These are phyloP conservation scores for Calocybe gambosa DNA, from an alignment of 1,284 basidiomycete genomes.

Conservation along the genomic window DNA sequence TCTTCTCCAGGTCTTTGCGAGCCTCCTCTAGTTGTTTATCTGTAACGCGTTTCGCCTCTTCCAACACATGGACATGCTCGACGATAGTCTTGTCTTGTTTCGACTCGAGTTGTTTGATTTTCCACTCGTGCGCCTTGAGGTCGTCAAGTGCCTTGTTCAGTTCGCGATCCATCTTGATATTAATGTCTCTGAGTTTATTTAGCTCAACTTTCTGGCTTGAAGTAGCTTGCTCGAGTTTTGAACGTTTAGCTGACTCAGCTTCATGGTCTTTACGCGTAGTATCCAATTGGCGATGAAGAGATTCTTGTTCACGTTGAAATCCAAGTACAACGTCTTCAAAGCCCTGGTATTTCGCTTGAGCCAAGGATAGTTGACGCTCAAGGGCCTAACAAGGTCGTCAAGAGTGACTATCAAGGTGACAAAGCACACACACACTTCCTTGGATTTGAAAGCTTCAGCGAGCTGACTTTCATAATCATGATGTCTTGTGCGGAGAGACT, in stretches of 20 bases:
- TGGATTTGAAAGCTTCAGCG: slow-evolving; percentile 53
- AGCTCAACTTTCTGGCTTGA: slow-evolving; percentile 68
- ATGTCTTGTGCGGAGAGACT: slow-evolving; percentile 65
- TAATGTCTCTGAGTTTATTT: slow-evolving; percentile 62
- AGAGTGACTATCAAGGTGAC: slow-evolving; percentile 3
- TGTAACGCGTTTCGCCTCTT: slow-evolving; percentile 94
- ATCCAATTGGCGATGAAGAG: slow-evolving; percentile 70
- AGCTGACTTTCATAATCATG: slow-evolving; percentile 67
- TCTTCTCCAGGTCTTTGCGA: slow-evolving; percentile 70
- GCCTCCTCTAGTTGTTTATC: slow-evolving; percentile 88
- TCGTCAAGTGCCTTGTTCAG: slow-evolving; percentile 76
- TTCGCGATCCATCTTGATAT: slow-evolving; percentile 72
- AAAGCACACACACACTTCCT: slow-evolving; percentile 55
- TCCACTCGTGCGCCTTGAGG: slow-evolving; percentile 79
- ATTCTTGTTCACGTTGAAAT: slow-evolving; percentile 76
- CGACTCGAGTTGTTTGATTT: slow-evolving; percentile 79
- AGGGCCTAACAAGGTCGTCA: slow-evolving; percentile 41
- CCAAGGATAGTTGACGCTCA: slow-evolving; percentile 69
- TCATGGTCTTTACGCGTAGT: slow-evolving; percentile 64
- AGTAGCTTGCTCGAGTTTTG: slow-evolving; percentile 65
- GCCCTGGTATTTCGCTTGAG: slow-evolving; percentile 74
- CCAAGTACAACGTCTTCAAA: slow-evolving; percentile 86
- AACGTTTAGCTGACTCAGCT: slow-evolving; percentile 60
- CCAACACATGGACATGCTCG: slow-evolving; percentile 96
- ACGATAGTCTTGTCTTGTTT: slow-evolving; percentile 97